Percentiles rank a stretch among this genome's conserved stretches.
phyloP scores from a whole-genome alignment of 441 rosid species.

The Populus hybrid region DNA sequence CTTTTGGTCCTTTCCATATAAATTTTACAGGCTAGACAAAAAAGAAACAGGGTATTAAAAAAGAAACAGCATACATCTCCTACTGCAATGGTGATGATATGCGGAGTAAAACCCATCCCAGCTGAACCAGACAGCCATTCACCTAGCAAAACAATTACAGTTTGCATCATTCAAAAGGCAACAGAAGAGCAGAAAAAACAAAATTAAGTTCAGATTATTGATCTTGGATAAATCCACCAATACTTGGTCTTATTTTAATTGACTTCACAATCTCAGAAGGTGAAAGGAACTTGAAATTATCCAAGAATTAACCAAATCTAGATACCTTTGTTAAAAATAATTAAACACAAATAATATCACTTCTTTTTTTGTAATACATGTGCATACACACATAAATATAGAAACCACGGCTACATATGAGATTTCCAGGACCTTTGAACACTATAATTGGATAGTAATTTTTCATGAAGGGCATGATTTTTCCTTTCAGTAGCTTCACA shows the following conservation, averaged over 20 bases:
- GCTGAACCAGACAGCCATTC: conserved; percentile 47
- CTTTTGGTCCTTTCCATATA: not conserved
- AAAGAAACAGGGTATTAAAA: not conserved
- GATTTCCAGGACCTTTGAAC: not conserved
- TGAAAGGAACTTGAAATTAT: not conserved
- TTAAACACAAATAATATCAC: not conserved
- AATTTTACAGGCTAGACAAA: not conserved
- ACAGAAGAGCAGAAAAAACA: conserved; percentile 5
- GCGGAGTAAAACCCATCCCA: conserved; percentile 62
- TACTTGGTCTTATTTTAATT: not conserved
- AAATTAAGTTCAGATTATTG: not conserved
- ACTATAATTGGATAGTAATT: too few relatives aligned
- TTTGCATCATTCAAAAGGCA: conserved; percentile 19
- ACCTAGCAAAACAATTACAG: conserved; percentile 45
- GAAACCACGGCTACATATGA: not conserved
- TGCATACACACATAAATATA: not conserved
- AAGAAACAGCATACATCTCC: conserved; percentile 49
- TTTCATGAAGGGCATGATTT: too few relatives aligned
- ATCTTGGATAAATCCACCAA: not conserved
- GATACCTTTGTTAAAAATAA: not conserved
- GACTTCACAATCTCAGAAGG: not conserved
- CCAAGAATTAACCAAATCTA: not conserved
- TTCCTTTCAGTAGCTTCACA: too few relatives aligned
- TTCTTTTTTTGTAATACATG: not conserved
- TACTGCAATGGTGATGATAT: conserved; percentile 47